Conservation (phyloP, 1,284 basidiomycete genomes). For the Boletellus sp. region DNA sequence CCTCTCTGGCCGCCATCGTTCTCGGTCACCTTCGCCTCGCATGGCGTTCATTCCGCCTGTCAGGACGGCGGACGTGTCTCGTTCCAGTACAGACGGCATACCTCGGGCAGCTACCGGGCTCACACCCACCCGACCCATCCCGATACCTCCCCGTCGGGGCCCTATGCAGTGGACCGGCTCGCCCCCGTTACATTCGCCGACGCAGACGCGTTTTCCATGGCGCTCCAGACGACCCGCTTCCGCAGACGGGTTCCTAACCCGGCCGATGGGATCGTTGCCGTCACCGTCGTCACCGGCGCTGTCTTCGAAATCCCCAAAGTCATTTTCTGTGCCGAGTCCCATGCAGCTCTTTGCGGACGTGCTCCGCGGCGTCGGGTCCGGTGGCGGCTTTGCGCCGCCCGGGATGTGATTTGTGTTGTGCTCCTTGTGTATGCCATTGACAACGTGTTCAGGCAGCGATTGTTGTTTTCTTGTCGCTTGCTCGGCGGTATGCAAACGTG, state of each 20-base stretch:
- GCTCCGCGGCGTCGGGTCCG: slow-evolving; percentile 25
- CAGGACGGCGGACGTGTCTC: too few relatives aligned
- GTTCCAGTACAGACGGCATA: too few relatives aligned
- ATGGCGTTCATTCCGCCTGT: too few relatives aligned
- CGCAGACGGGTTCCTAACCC: too few relatives aligned
- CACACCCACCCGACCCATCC: slow-evolving; percentile 1
- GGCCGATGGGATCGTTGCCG: background rate
- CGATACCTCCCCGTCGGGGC: background rate
- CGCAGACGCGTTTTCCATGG: slow-evolving; percentile 4
- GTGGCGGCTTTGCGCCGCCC: background rate
- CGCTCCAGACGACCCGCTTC: slow-evolving; percentile 7
- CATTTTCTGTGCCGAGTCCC: slow-evolving; percentile 14
- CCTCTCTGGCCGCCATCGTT: slow-evolving; percentile 20
- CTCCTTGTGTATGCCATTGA: too few relatives aligned
- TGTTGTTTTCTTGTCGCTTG: too few relatives aligned
- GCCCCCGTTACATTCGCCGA: background rate
- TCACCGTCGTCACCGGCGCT: slow-evolving; percentile 2
- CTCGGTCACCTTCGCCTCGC: slow-evolving; percentile 1
- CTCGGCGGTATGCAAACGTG: too few relatives aligned
- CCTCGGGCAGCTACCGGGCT: too few relatives aligned
- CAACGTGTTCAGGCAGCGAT: too few relatives aligned
- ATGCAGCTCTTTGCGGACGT: slow-evolving; percentile 27
- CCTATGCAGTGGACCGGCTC: background rate
- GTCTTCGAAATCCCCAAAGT: slow-evolving; percentile 6
- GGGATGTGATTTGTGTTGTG: slow-evolving; percentile 3